These are phyloP conservation scores for Laetiporus sulphureus DNA, from an alignment of 1,284 basidiomycete genomes.

Conservation along the genomic window DNA sequence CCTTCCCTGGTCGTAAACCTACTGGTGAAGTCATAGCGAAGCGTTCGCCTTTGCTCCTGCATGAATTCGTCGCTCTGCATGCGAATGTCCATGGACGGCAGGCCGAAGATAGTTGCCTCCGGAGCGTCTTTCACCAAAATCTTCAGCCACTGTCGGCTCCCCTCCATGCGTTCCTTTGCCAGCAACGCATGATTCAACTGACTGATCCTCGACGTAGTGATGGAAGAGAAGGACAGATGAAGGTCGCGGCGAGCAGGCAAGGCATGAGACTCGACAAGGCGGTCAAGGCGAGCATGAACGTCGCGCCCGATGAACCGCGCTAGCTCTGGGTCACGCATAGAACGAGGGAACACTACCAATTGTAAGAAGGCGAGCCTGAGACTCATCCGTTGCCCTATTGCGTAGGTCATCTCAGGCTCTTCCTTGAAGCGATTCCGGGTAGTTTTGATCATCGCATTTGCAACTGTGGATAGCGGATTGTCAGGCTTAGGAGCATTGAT, in stretches of 20 bases:
- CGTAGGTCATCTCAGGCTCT: constrained; percentile 51
- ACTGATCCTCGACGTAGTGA: constrained; percentile 65
- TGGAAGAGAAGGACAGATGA: constrained; percentile 62
- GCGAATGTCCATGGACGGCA: constrained; percentile 73
- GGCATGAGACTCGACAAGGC: constrained; percentile 45
- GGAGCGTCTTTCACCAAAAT: constrained; percentile 47
- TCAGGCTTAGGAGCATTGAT: constrained; percentile 62
- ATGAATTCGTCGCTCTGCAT: constrained; percentile 63
- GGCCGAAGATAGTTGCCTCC: constrained; percentile 68
- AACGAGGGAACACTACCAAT: constrained; percentile 69
- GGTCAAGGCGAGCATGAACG: constrained; percentile 61
- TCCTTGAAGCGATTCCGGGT: constrained; percentile 64
- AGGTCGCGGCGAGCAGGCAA: constrained; percentile 53
- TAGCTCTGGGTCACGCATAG: constrained; percentile 65
- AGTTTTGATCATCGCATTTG: constrained; percentile 75
- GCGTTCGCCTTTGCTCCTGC: constrained; percentile 31
- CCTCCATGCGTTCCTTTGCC: constrained; percentile 30
- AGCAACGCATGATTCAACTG: constrained; percentile 45
- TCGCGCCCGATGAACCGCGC: constrained; percentile 63
- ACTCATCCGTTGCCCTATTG: constrained; percentile 66
- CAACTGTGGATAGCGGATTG: constrained; percentile 75
- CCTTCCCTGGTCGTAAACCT: constrained; percentile 50
- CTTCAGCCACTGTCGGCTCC: constrained; percentile 48
- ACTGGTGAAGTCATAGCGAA: constrained; percentile 71
- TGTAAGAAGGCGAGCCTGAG: constrained; percentile 56